Conservation (phyloP, 768 basidiomycete genomes). For the Pholiota microspora region DNA sequence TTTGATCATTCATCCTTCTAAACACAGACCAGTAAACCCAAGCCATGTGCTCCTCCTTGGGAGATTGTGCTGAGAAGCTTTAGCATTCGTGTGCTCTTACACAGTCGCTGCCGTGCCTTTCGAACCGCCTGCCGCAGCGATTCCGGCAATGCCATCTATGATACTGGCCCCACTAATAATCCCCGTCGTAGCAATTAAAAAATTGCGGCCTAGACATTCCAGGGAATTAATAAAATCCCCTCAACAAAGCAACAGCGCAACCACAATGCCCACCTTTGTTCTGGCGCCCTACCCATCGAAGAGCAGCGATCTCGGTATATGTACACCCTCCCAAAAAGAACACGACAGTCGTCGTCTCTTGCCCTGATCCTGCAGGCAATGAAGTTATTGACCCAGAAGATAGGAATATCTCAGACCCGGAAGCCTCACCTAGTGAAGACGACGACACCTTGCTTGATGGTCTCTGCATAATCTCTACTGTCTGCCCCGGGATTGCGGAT, state of each 20-base stretch:
- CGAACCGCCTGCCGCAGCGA: slow-evolving; percentile 25
- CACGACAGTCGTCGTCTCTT: slow-evolving; percentile 74
- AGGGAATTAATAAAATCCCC: slow-evolving; percentile 9
- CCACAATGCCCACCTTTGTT: slow-evolving; percentile 57
- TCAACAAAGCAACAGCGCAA: slow-evolving; percentile 11
- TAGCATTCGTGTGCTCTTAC: slow-evolving; percentile 7
- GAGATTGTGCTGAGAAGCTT: slow-evolving; percentile 14
- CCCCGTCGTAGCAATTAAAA: slow-evolving; percentile 89
- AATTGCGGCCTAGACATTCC: slow-evolving; percentile 64
- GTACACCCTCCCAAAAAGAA: slow-evolving; percentile 98
- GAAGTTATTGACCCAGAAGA: slow-evolving; percentile 7
- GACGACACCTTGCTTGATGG: slow-evolving; percentile 15
- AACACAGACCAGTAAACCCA: slow-evolving; percentile 21
- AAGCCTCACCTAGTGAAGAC: slow-evolving; percentile 13
- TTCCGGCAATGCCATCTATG: slow-evolving; percentile 61
- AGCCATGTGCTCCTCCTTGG: slow-evolving; percentile 27
- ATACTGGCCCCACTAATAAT: slow-evolving; percentile 80
- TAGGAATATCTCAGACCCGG: too few species aligned
- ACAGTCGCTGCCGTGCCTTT: slow-evolving; percentile 36
- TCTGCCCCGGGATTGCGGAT: slow-evolving; percentile 78
- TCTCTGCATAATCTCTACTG: slow-evolving; percentile 71
- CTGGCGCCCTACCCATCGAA: slow-evolving; percentile 89
- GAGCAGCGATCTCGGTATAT: slow-evolving; percentile 93
- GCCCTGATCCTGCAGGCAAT: slow-evolving; percentile 25
- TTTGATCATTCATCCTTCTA: slow-evolving; percentile 27